These are phyloP conservation scores for Phytophthora ramorum DNA, from an alignment of 352 stramenopile species.

Conservation along the genomic window DNA sequence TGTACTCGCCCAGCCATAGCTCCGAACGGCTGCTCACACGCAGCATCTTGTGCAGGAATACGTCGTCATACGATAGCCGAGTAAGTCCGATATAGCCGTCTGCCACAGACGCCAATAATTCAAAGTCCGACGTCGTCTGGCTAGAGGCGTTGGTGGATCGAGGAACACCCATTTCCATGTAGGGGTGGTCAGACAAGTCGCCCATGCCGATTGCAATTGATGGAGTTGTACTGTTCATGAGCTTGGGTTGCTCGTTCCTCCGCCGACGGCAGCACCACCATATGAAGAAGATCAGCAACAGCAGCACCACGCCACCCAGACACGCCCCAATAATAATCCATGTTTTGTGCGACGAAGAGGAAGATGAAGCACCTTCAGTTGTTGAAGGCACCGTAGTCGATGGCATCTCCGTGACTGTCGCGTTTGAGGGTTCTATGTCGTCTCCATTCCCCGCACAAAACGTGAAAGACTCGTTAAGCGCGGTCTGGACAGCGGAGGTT, in stretches of 20 bases:
- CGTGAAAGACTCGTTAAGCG: conserved; percentile 61
- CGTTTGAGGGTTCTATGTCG: conserved; percentile 20
- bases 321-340: conserved; percentile 58
- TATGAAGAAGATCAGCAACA: conserved; percentile 41
- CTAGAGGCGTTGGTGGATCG: conserved; percentile 58
- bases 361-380: conserved; percentile 20
- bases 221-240: conserved; percentile 54
- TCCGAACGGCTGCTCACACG: conserved; percentile 77
- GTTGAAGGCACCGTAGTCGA: conserved; percentile 19
- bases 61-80: conserved; percentile 72
- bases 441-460: conserved; percentile 52
- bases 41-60: conserved; percentile 76
- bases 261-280: conserved; percentile 49
- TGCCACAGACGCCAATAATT: conserved; percentile 68
- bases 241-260: conserved; percentile 55
- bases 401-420: conserved; percentile 25
- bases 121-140: conserved; percentile 77
- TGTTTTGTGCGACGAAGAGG: conserved; percentile 46
- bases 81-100: conserved; percentile 77
- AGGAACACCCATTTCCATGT: conserved; percentile 57
- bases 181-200: conserved; percentile 62
- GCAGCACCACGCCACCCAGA: conserved; percentile 41
- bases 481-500: conserved; percentile 42
- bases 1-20: conserved; percentile 80
- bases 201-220: conserved; percentile 67